Conservation (phyloP, 176 grass and related monocot genomes). For the Carex cristatella region DNA sequence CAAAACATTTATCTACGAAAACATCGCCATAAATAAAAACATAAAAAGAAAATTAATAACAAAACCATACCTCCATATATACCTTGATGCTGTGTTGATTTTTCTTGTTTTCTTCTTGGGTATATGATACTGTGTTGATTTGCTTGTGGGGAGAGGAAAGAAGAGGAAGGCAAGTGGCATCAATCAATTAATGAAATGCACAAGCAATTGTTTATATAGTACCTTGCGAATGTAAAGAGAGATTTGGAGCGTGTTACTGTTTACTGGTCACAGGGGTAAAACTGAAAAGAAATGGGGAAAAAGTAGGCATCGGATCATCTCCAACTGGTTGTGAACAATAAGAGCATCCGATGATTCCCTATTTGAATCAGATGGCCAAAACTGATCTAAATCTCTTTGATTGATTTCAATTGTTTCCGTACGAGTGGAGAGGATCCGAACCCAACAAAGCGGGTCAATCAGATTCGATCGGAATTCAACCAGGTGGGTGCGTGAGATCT, state of each 20-base stretch:
- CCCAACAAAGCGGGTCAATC: conserved; percentile 23
- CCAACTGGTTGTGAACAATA: not conserved
- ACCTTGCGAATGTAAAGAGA: conserved; percentile 5
- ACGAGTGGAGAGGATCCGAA: conserved; percentile 2
- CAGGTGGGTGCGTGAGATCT: conserved; percentile 3
- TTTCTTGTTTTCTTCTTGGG: not conserved
- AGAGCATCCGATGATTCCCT: not conserved
- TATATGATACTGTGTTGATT: not conserved
- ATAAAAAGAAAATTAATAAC: not conserved
- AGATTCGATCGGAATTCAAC: conserved; percentile 17
- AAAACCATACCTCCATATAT: conserved; percentile 16
- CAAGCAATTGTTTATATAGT: conserved; percentile 18
- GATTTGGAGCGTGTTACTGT: conserved; percentile 1
- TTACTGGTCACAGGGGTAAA: not conserved
- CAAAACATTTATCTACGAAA: too few species aligned
- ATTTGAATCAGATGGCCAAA: not conserved
- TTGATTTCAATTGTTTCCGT: not conserved
- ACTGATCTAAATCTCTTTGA: too few species aligned
- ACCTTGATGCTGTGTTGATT: not conserved
- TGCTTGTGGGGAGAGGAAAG: not conserved
- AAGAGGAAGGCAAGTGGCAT: conserved; percentile 11
- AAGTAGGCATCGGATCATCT: not conserved
- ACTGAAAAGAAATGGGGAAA: not conserved
- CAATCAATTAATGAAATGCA: conserved; percentile 18
- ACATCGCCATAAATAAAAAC: not conserved